These are phyloP conservation scores for Phalaenopsis aphrodite DNA, from an alignment of 106 monocot genomes.

Conservation along the genomic window DNA sequence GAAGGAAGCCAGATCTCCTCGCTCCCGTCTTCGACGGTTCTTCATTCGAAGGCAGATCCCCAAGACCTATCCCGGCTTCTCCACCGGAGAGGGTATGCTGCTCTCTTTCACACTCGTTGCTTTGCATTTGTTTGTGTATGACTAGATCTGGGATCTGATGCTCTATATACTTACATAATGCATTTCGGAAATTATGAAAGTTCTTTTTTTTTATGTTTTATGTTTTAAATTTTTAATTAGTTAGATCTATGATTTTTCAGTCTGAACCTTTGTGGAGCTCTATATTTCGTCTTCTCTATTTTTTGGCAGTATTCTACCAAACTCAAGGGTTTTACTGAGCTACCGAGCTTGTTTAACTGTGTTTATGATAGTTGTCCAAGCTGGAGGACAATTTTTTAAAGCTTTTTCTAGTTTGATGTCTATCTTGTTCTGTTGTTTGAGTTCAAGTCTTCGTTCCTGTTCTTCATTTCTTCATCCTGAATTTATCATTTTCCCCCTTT, in stretches of 20 bases:
- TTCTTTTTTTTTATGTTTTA: neutral
- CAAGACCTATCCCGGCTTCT: no score
- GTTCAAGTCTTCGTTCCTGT: neutral
- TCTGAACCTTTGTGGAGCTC: neutral
- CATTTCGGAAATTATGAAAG: neutral
- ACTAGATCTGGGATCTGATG: constrained; percentile 10
- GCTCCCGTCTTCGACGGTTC: no score
- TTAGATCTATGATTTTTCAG: neutral
- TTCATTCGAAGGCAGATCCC: no score
- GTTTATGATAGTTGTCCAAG: neutral
- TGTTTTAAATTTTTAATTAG: neutral
- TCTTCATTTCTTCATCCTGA: neutral
- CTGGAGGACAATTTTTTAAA: neutral
- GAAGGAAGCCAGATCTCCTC: no score
- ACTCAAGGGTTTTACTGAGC: neutral
- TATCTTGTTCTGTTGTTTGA: neutral
- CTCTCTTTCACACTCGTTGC: neutral
- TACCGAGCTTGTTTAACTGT: neutral
- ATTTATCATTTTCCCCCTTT: neutral
- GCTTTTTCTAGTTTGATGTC: neutral
- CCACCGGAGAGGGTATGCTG: constrained; percentile 41
- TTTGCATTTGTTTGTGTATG: constrained; percentile 1
- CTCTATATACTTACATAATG: neutral
- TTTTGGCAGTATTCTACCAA: neutral
- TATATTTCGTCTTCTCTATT: neutral